Evolutionary conservation across 768 basidiomycete species (phyloP).

Genomic region (Mycena kentingensis): DNA sequence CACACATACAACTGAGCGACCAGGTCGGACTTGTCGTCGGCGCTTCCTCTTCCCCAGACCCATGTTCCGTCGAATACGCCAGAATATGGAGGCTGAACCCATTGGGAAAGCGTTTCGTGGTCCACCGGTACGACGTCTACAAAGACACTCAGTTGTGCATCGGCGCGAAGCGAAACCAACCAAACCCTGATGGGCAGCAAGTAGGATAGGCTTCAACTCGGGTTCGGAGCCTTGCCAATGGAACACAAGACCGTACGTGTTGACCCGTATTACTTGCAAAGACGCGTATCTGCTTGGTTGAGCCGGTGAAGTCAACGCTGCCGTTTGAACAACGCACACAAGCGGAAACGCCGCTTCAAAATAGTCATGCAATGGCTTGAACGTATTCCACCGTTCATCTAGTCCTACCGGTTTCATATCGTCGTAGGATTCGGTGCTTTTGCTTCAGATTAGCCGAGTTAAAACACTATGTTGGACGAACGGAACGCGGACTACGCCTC

Average conservation of each 20-base stretch:
- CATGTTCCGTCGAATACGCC: slow-evolving; percentile 46
- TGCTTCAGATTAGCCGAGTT: too few species aligned
- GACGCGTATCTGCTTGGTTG: slow-evolving; percentile 43
- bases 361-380: slow-evolving; percentile 38
- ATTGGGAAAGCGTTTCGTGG: slow-evolving; percentile 42
- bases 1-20: not conserved
- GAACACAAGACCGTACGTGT: slow-evolving; percentile 60
- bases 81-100: slow-evolving; percentile 51
- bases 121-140: slow-evolving; percentile 56
- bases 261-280: slow-evolving; percentile 55
- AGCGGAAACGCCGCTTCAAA: slow-evolving; percentile 50
- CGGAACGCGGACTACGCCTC: slow-evolving; percentile 35
- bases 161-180: not conserved
- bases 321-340: slow-evolving; percentile 38
- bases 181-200: slow-evolving; percentile 53
- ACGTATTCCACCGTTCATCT: slow-evolving; percentile 47
- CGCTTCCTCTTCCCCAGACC: slow-evolving; percentile 57
- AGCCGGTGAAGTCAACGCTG: not conserved
- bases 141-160: not conserved
- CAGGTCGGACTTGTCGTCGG: slow-evolving; percentile 52
- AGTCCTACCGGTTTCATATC: slow-evolving; percentile 45
- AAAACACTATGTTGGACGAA: slow-evolving; percentile 11
- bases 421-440: slow-evolving; percentile 55
- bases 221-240: slow-evolving; percentile 59
- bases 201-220: slow-evolving; percentile 53